Evolutionary conservation across 352 stramenopile species (phyloP).

Genomic region (Blastocystis sp.): DNA sequence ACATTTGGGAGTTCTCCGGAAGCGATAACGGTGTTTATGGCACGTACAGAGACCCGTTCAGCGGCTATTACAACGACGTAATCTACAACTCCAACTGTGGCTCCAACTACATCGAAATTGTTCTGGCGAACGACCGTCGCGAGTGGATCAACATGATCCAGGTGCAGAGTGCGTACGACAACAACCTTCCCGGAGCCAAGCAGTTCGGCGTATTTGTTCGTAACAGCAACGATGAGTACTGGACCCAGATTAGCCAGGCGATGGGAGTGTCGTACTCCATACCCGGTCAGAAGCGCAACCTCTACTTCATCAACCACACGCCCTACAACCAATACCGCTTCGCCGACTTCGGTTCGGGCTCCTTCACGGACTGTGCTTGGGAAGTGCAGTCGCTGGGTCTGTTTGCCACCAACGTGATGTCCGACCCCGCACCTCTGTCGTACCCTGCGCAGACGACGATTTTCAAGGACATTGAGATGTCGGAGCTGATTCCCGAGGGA

Average conservation of each 20-base stretch:
- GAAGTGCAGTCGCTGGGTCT: background rate
- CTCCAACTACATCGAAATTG: background rate
- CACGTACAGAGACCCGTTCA: too few species aligned
- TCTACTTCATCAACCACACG: background rate
- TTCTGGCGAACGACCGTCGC: background rate
- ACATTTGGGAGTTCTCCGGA: too few species aligned
- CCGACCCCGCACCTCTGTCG: background rate
- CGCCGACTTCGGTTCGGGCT: too few species aligned
- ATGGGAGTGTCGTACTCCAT: background rate
- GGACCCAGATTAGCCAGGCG: background rate
- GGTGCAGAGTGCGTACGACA: background rate
- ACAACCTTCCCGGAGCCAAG: background rate
- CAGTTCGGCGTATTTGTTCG: background rate
- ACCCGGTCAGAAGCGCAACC: background rate
- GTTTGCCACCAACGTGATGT: background rate
- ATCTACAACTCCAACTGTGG: background rate
- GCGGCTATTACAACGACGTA: too few species aligned
- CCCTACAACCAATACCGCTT: background rate
- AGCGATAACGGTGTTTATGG: background rate
- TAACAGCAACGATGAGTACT: background rate
- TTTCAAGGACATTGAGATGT: constrained; percentile 39
- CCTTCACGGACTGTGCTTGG: background rate
- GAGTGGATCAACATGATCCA: background rate
- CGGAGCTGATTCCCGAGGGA: background rate
- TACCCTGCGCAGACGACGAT: background rate